phyloP scores from a whole-genome alignment of 495 filamentous ascomycete genomes.

The Penicillium antarcticum region DNA sequence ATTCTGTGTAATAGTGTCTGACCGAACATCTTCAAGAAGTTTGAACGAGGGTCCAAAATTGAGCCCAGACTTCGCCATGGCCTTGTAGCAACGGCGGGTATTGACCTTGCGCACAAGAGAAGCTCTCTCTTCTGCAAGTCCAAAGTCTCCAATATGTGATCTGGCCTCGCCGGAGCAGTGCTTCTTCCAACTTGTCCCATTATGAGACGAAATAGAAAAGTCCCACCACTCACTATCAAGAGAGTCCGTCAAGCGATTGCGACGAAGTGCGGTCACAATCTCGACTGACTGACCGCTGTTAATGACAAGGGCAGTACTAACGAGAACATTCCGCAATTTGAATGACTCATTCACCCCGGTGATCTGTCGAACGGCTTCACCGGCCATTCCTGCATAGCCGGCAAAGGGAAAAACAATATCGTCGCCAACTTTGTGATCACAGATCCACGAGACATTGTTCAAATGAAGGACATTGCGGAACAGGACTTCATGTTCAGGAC shows the following conservation, averaged over 20 bases:
- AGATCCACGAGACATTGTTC: conserved; percentile 18
- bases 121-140: neutral
- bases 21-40: neutral
- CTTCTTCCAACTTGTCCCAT: conserved; percentile 35
- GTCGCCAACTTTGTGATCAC: conserved; percentile 37
- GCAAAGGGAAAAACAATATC: conserved; percentile 46
- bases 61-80: neutral
- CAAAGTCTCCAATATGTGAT: neutral
- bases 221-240: conserved; percentile 43
- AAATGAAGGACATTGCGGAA: conserved; percentile 17
- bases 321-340: conserved; percentile 18
- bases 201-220: conserved; percentile 41
- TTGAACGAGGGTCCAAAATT: conserved; percentile 1
- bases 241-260: conserved; percentile 26
- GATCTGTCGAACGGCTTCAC: conserved; percentile 43
- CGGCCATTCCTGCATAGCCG: conserved; percentile 43
- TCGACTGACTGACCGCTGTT: conserved; percentile 17
- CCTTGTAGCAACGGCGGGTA: neutral
- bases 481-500: conserved; percentile 15
- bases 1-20: neutral
- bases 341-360: conserved; percentile 17
- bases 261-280: conserved; percentile 37
- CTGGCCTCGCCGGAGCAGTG: conserved; percentile 37
- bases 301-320: conserved; percentile 30
- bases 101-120: neutral